A percentile compares a stretch with the other conserved stretches of the same genome.
These are phyloP conservation scores for Euryodendron excelsum DNA, from an alignment of 148 eudicot species.

Conservation along the genomic window DNA sequence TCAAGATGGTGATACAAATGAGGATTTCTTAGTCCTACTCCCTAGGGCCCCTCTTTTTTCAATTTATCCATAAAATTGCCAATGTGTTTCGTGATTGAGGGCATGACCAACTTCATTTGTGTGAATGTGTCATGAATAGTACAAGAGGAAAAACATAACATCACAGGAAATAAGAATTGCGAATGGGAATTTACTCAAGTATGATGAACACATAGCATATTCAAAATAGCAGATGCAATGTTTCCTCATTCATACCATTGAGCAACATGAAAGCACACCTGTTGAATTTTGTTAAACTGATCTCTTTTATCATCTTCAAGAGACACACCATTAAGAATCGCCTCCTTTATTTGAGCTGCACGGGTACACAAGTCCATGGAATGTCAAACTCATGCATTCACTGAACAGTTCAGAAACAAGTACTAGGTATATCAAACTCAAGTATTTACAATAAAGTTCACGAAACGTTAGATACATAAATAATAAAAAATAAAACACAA, in stretches of 20 bases:
- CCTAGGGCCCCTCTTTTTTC: not conserved
- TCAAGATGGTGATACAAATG: not conserved
- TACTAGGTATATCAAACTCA: not conserved
- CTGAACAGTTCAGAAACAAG: not conserved
- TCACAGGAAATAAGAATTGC: not conserved
- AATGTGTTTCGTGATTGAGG: not conserved
- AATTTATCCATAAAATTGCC: not conserved
- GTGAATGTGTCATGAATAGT: not conserved
- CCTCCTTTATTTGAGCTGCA: conserved; percentile 90
- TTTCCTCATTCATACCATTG: not conserved
- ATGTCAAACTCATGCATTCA: not conserved
- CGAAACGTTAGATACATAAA: not conserved
- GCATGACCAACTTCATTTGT: not conserved
- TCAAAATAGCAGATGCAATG: conserved; percentile 1
- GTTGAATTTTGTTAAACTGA: conserved; percentile 81
- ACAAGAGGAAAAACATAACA: not conserved
- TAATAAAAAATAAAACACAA: not conserved
- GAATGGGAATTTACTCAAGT: not conserved
- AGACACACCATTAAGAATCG: conserved; percentile 81
- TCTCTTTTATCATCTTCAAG: conserved; percentile 91
- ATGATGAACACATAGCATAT: not conserved
- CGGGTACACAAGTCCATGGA: conserved; percentile 9
- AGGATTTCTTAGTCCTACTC: not conserved
- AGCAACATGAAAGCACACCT: conserved; percentile 39
- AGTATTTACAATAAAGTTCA: not conserved